Base-by-base conservation (phyloP, 1,139 yeast species). In the Saccharomycopsis hybrid region DNA sequence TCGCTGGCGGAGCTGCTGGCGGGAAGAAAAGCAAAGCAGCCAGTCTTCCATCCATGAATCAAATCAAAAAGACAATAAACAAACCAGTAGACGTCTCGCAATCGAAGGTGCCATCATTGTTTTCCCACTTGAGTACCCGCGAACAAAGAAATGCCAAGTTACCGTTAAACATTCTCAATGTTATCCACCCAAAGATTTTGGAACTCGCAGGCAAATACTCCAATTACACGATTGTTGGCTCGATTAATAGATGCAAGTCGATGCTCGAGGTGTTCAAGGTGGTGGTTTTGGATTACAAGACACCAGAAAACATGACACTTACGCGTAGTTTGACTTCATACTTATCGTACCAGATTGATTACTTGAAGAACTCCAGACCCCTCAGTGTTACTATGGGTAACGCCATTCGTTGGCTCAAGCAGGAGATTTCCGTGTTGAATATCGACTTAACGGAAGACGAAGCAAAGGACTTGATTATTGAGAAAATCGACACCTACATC, bases 391-490 rank as follows among this genome's bases (percentile, higher is more conserved):
- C 96, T 1, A 94, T 94, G 98, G 98, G 99, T 48, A 92, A 90
- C 68, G 94, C 97, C 2, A 94, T 94, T 57, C 79, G 98, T 59
- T 89, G 97, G 96, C 74, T 94, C 57, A 94, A 94, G 64, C 97
- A 90, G 68, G 94, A 87, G 63, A 92, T 94, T 52, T 82, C 96
- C 1, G 76, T 78, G 50, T 78, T 84, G 31, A 56, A 61, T 25
- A 49, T 49, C n/a, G 54, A 46, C 31, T 27, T 47, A 8, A 38
- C 58, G 68, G 43, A 78, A 86, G 72, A 70, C 18, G 80, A 76
- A 43, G 96, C 97, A 40, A 90, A 88, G 62, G 69, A 67, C n/a
- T 68, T 72, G 36, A 72, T 94, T 53, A 68, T 78, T 55, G 81
- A 74, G 43, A 77, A 78, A 58, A 90, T 94, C 57, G 92, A 87